phyloP scores from a whole-genome alignment of 352 stramenopile species.

The Pythium rhizo-oryzae region DNA sequence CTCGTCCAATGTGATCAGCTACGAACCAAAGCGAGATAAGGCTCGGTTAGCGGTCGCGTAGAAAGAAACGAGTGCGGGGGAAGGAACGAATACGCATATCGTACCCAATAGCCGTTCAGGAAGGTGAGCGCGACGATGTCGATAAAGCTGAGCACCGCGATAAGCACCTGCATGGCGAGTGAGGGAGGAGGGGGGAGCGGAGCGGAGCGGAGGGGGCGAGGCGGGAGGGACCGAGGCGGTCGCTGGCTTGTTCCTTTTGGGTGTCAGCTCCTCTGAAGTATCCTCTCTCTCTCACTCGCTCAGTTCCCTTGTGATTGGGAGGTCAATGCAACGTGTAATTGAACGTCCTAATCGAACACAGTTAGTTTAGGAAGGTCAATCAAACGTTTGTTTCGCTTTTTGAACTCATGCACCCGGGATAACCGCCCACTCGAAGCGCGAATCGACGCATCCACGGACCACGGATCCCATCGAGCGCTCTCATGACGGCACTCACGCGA shows the following conservation, averaged over 20 bases:
- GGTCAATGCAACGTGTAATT: constrained; percentile 19
- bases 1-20: constrained; percentile 87
- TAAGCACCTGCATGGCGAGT: constrained; percentile 61
- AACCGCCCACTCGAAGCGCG: constrained; percentile 16
- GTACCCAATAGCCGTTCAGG: constrained; percentile 87
- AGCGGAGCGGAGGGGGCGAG: not conserved
- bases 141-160: constrained; percentile 82
- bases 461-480: not conserved
- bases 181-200: not conserved
- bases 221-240: not conserved
- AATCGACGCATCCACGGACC: constrained; percentile 18
- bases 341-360: not conserved
- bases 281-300: constrained; percentile 1
- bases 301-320: constrained; percentile 4
- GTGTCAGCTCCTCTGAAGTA: constrained; percentile 13
- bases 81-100: constrained; percentile 9
- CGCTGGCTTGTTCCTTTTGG: constrained; percentile 1
- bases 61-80: too few species aligned
- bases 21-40: not conserved
- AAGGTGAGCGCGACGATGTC: constrained; percentile 87
- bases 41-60: too few species aligned
- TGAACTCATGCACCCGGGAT: constrained; percentile 13
- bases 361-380: constrained; percentile 22
- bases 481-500: constrained; percentile 45
- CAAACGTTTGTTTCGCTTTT: constrained; percentile 12